These are phyloP conservation scores for Solidago caesia DNA, from an alignment of 129 eudicot genomes.

Conservation along the genomic window DNA sequence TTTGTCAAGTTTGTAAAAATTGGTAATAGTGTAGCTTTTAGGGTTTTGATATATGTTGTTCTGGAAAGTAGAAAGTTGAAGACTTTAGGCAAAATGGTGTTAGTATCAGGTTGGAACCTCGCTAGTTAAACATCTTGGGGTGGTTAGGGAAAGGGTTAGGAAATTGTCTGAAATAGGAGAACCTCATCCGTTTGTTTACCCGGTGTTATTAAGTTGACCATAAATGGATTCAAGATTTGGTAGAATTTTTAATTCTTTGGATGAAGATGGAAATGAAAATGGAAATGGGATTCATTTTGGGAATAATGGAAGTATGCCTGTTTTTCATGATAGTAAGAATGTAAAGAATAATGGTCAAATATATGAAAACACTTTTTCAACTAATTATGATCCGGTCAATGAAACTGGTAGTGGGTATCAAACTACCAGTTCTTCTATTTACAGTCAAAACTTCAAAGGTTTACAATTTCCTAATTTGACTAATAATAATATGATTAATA, in stretches of 20 bases:
- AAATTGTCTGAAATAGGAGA: too few species aligned
- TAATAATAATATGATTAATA: slow-evolving; percentile 15
- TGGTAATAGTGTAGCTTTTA: slow-evolving; percentile 15
- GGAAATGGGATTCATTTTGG: slow-evolving; percentile 40
- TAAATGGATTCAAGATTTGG: slow-evolving; percentile 59
- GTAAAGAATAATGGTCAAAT: slow-evolving; percentile 23
- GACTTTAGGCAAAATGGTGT: background rate
- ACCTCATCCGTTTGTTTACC: too few species aligned
- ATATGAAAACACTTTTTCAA: slow-evolving; percentile 35
- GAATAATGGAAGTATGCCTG: slow-evolving; percentile 31
- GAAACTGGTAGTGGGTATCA: slow-evolving; percentile 35
- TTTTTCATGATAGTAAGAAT: slow-evolving; percentile 23
- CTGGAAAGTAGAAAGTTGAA: background rate
- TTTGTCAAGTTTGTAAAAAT: slow-evolving; percentile 7
- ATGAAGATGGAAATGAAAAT: slow-evolving; percentile 27
- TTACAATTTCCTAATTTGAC: slow-evolving; percentile 36
- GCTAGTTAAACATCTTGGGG: too few species aligned
- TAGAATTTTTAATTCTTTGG: slow-evolving; percentile 32
- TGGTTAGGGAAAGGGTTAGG: too few species aligned
- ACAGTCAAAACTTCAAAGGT: slow-evolving; percentile 41
- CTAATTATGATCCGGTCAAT: slow-evolving; percentile 30
- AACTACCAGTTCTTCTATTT: slow-evolving; percentile 11
- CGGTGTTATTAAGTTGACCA: too few species aligned
- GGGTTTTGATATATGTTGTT: slow-evolving; percentile 12
- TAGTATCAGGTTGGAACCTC: too few species aligned